Percentiles rank a stretch among this genome's conserved stretches.
These are phyloP conservation scores for Suillus occidentalis DNA, from an alignment of 768 basidiomycete genomes.

Conservation along the genomic window DNA sequence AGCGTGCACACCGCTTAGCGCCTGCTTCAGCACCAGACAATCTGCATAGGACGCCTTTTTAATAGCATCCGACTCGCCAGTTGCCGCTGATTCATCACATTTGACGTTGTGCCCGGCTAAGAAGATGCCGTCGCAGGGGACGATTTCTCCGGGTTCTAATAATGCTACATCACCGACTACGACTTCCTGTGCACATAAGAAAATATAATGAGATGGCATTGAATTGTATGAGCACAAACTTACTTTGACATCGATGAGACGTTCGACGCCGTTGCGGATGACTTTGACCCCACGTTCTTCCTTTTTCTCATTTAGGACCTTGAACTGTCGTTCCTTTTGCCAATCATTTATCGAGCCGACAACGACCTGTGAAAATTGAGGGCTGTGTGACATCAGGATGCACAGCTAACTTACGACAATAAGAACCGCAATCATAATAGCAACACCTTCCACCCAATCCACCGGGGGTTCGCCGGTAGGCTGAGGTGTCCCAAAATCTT, in stretches of 20 bases:
- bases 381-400: background rate
- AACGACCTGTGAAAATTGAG: slow-evolving; percentile 52
- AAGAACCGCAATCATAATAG: slow-evolving; percentile 72
- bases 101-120: slow-evolving; percentile 89
- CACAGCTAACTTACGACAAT: slow-evolving; percentile 59
- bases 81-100: slow-evolving; percentile 96
- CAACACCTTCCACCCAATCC: slow-evolving; percentile 96
- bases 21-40: slow-evolving; percentile 53
- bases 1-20: slow-evolving; percentile 20
- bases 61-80: slow-evolving; percentile 96
- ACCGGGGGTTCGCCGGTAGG: slow-evolving; percentile 68
- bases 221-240: background rate
- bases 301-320: slow-evolving; percentile 88
- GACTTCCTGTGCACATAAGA: slow-evolving; percentile 58
- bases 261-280: slow-evolving; percentile 69
- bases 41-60: slow-evolving; percentile 82
- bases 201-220: background rate
- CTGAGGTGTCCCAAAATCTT: slow-evolving; percentile 79
- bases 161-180: slow-evolving; percentile 92
- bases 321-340: slow-evolving; percentile 98
- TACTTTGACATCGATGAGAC: slow-evolving; percentile 80
- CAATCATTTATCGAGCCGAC: slow-evolving; percentile 97
- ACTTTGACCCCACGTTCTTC: slow-evolving; percentile 91
- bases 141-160: slow-evolving; percentile 91
- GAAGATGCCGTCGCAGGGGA: slow-evolving; percentile 96